Evolutionary conservation across 768 basidiomycete genomes (phyloP).

Genomic region (Sporobolomyces roseus): DNA sequence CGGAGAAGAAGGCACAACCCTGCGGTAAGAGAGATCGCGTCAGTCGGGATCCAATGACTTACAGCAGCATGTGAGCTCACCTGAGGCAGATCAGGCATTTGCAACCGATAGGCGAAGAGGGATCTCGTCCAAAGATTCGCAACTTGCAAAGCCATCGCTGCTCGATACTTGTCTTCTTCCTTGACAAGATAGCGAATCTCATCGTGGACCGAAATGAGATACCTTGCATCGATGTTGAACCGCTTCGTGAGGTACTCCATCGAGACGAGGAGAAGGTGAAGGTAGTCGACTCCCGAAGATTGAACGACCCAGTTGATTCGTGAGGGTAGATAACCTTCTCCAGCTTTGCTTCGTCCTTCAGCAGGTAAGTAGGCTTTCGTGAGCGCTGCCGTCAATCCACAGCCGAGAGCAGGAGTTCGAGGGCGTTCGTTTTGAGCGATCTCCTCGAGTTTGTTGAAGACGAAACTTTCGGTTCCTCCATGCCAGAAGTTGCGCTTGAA

Average conservation of each 20-base stretch:
- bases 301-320: slow-evolving; percentile 99
- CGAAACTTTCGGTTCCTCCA: slow-evolving; percentile 89
- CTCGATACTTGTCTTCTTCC: slow-evolving; percentile 84
- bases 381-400: slow-evolving; percentile 89
- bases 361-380: slow-evolving; percentile 80
- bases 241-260: slow-evolving; percentile 81
- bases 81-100: slow-evolving; percentile 94
- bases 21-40: neutral
- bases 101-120: slow-evolving; percentile 83
- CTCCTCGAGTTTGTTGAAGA: slow-evolving; percentile 96
- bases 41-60: neutral
- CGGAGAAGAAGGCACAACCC: slow-evolving; percentile 83
- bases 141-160: slow-evolving; percentile 84
- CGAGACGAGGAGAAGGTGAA: slow-evolving; percentile 89
- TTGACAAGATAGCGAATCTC: slow-evolving; percentile 89
- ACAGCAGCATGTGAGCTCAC: slow-evolving; percentile 50
- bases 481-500: slow-evolving; percentile 89
- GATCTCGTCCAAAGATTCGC: slow-evolving; percentile 93
- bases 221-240: slow-evolving; percentile 82
- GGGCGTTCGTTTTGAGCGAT: slow-evolving; percentile 83
- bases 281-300: slow-evolving; percentile 95
- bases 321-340: slow-evolving; percentile 88
- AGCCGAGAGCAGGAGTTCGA: slow-evolving; percentile 86
- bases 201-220: slow-evolving; percentile 94
- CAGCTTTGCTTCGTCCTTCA: slow-evolving; percentile 46